Percentiles rank a stretch among this genome's conserved stretches.
phyloP scores from a whole-genome alignment of 192 early-diverging fungal genomes.

The Umbelopsis vinacea region DNA sequence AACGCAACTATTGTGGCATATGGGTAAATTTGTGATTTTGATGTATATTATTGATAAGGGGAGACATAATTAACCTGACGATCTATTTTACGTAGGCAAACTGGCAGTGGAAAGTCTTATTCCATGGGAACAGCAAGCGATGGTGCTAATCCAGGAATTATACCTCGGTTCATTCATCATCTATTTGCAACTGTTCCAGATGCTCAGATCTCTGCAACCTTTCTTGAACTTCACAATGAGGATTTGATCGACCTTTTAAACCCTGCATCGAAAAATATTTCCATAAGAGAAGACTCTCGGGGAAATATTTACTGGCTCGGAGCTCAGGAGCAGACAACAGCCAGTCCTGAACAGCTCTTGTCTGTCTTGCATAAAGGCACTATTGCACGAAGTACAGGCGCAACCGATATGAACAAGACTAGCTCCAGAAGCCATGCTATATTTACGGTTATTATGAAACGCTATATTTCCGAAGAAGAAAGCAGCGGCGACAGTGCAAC shows the following conservation, averaged over 20 bases:
- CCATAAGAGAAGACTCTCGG: slow-evolving; percentile 10
- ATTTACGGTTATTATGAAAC: slow-evolving; percentile 86
- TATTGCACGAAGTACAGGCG: slow-evolving; percentile 70
- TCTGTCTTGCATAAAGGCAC: slow-evolving; percentile 46
- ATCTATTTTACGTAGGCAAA: slow-evolving; percentile 57
- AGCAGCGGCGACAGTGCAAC: slow-evolving; percentile 32
- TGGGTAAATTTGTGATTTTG: slow-evolving; percentile 48
- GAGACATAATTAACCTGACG: neutral
- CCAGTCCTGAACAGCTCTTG: slow-evolving; percentile 11
- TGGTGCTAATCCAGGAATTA: slow-evolving; percentile 54
- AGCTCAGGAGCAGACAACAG: neutral
- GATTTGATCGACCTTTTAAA: slow-evolving; percentile 88
- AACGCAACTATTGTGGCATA: slow-evolving; percentile 93
- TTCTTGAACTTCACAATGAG: slow-evolving; percentile 97
- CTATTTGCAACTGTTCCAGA: slow-evolving; percentile 50
- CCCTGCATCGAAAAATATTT: slow-evolving; percentile 40
- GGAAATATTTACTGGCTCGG: slow-evolving; percentile 15
- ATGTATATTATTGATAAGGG: slow-evolving; percentile 44
- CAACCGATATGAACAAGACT: slow-evolving; percentile 94
- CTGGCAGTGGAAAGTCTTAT: slow-evolving; percentile 92
- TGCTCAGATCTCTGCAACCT: slow-evolving; percentile 71
- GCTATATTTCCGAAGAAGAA: slow-evolving; percentile 56
- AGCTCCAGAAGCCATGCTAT: slow-evolving; percentile 97
- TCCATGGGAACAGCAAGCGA: slow-evolving; percentile 84
- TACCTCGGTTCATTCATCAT: slow-evolving; percentile 64